phyloP scores from a whole-genome alignment of 805 yeast species.

The Hagleromyces aurorensis region DNA sequence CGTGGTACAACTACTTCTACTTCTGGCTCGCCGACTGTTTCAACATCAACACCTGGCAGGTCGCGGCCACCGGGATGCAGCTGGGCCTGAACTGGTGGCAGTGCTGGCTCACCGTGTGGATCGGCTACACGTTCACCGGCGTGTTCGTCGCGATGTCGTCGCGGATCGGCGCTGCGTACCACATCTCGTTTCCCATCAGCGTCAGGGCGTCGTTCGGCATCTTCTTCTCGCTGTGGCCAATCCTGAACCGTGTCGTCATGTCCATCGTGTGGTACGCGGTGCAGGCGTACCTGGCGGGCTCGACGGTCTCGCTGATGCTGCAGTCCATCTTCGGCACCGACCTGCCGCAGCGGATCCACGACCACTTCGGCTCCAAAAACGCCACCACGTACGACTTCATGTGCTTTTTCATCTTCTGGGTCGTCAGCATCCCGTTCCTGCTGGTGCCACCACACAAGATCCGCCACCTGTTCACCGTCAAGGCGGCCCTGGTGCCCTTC shows the following conservation, averaged over 20 bases:
- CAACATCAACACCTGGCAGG: constrained; percentile 86
- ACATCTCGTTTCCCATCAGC: constrained; percentile 77
- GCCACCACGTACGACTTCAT: constrained; percentile 68
- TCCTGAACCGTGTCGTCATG: constrained; percentile 81
- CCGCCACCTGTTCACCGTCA: constrained; percentile 76
- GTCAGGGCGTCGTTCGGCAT: constrained; percentile 80
- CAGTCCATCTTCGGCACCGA: constrained; percentile 66
- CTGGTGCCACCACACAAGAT: constrained; percentile 77
- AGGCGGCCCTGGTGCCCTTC: constrained; percentile 69
- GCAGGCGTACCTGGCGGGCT: constrained; percentile 78
- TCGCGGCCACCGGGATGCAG: constrained; percentile 76
- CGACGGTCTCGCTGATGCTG: constrained; percentile 72
- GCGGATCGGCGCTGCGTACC: constrained; percentile 73
- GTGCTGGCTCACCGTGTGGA: constrained; percentile 82
- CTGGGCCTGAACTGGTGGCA: constrained; percentile 87
- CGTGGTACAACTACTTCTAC: constrained; percentile 70
- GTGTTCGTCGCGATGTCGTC: constrained; percentile 63
- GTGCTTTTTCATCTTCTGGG: constrained; percentile 76
- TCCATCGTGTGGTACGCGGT: constrained; percentile 84
- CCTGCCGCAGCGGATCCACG: constrained; percentile 52
- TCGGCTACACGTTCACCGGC: constrained; percentile 70
- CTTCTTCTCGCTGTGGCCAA: constrained; percentile 83
- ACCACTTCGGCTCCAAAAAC: constrained; percentile 50
- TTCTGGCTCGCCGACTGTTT: constrained; percentile 89
- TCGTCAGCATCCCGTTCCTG: constrained; percentile 68